A percentile compares a stretch with the other conserved stretches of the same genome.
These are phyloP conservation scores for Apiospora koreana DNA, from an alignment of 2,329 filamentous ascomycete genomes.

Conservation along the genomic window DNA sequence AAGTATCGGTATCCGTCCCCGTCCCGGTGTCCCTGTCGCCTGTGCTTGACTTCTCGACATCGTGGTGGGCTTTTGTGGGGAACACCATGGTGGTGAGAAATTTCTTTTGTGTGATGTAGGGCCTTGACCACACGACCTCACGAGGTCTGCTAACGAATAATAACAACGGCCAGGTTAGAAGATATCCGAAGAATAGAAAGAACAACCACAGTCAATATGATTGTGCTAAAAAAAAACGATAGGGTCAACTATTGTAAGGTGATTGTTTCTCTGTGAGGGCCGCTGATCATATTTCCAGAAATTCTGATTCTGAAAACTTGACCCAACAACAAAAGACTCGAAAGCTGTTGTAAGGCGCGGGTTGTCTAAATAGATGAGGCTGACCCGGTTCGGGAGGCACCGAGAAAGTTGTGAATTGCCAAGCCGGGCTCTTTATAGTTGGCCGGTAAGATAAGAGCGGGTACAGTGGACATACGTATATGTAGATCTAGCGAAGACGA, in stretches of 20 bases:
- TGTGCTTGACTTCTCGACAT: slow-evolving; percentile 18
- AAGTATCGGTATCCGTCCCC: slow-evolving; percentile 22
- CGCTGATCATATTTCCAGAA: neutral
- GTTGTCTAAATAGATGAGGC: neutral
- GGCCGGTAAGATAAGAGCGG: neutral
- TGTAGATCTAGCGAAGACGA: neutral
- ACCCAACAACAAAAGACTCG: neutral
- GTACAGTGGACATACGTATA: neutral
- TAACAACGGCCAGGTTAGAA: neutral
- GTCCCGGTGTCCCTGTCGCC: slow-evolving; percentile 16
- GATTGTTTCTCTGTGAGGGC: neutral
- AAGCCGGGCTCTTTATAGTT: neutral
- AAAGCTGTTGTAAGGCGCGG: neutral
- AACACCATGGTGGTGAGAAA: neutral
- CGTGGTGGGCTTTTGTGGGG: slow-evolving; percentile 14
- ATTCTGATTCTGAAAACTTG: neutral
- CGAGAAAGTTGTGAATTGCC: neutral
- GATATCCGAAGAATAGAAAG: neutral
- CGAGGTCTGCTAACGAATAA: neutral
- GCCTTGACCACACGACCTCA: neutral
- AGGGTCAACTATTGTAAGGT: neutral
- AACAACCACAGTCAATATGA: neutral
- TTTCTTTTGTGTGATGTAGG: neutral
- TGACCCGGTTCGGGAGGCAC: neutral
- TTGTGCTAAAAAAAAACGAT: neutral